These are phyloP conservation scores for Aspergillus sp. DNA, from an alignment of 2,329 filamentous ascomycete genomes.

Conservation along the genomic window DNA sequence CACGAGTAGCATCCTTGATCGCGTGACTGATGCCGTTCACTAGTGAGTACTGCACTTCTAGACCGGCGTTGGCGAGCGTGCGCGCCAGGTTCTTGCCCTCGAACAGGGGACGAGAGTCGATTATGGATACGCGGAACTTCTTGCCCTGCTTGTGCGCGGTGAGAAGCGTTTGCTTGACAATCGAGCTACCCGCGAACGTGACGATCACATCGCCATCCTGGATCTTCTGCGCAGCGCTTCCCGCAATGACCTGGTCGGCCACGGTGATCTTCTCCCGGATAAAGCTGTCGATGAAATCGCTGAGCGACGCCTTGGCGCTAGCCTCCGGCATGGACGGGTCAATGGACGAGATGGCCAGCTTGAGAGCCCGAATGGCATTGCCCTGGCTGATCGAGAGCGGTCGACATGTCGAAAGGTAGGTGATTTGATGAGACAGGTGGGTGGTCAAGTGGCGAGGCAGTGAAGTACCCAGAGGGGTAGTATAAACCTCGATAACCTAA, in stretches of 20 bases:
- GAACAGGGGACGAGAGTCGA: conserved; percentile 72
- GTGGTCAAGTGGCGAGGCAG: conserved; percentile 88
- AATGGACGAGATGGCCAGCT: conserved; percentile 86
- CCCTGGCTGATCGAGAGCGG: conserved; percentile 96
- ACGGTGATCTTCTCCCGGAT: conserved; percentile 86
- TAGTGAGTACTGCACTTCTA: conserved; percentile 78
- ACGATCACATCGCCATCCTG: conserved; percentile 77
- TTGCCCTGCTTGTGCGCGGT: conserved; percentile 69
- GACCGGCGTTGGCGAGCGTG: conserved; percentile 65
- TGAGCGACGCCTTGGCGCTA: conserved; percentile 76
- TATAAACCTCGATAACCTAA: conserved; percentile 89
- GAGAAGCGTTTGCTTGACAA: conserved; percentile 80
- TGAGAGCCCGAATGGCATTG: conserved; percentile 92
- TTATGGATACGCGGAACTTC: conserved; percentile 77
- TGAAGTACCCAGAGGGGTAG: conserved; percentile 78
- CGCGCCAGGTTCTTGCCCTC: conserved; percentile 72
- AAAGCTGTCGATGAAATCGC: conserved; percentile 81
- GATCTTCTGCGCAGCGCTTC: conserved; percentile 73
- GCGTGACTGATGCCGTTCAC: conserved; percentile 75
- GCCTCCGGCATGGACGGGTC: conserved; percentile 81
- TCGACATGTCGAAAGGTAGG: conserved; percentile 89
- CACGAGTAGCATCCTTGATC: conserved; percentile 68
- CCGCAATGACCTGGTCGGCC: conserved; percentile 81
- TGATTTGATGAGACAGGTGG: conserved; percentile 92
- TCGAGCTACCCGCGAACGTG: conserved; percentile 80